phyloP scores from a whole-genome alignment of 805 yeast genomes.

The Pichia thaimueangensis region DNA sequence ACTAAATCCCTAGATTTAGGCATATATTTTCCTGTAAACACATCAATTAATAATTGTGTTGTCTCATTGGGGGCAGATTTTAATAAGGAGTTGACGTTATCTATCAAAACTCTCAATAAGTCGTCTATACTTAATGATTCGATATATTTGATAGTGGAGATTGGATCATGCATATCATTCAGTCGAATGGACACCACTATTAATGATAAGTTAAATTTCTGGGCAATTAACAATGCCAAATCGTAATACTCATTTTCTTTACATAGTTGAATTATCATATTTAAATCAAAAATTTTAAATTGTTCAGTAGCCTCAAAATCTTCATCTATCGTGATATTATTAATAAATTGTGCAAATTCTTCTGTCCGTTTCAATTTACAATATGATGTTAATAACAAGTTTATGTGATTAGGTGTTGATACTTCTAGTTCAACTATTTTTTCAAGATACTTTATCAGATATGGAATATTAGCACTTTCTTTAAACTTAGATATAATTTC shows the following conservation, averaged over 20 bases:
- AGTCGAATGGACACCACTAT: slow-evolving; percentile 71
- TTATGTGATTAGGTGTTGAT: slow-evolving; percentile 76
- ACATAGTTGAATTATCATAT: slow-evolving; percentile 60
- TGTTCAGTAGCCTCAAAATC: slow-evolving; percentile 32
- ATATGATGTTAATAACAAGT: slow-evolving; percentile 69
- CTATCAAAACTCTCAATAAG: slow-evolving; percentile 55
- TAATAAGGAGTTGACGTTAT: slow-evolving; percentile 51
- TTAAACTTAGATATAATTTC: slow-evolving; percentile 74
- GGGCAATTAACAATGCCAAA: slow-evolving; percentile 66
- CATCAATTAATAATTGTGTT: slow-evolving; percentile 72
- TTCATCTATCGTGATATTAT: slow-evolving; percentile 29
- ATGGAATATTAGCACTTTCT: slow-evolving; percentile 65
- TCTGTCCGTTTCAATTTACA: slow-evolving; percentile 64
- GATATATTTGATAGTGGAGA: slow-evolving; percentile 57
- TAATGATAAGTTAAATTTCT: slow-evolving; percentile 64
- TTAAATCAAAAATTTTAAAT: slow-evolving; percentile 53
- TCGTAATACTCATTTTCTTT: slow-evolving; percentile 62
- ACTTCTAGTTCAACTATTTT: slow-evolving; percentile 46
- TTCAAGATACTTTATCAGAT: slow-evolving; percentile 58
- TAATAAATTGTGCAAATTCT: slow-evolving; percentile 53
- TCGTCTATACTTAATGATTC: slow-evolving; percentile 70
- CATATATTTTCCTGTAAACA: slow-evolving; percentile 79
- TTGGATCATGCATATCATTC: slow-evolving; percentile 55
- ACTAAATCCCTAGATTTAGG: slow-evolving; percentile 28
- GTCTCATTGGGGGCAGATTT: slow-evolving; percentile 72